Percentiles rank a stretch among this genome's conserved stretches.
phyloP scores from a whole-genome alignment of 1,139 yeast genomes.

The Kodamaea fungicola region DNA sequence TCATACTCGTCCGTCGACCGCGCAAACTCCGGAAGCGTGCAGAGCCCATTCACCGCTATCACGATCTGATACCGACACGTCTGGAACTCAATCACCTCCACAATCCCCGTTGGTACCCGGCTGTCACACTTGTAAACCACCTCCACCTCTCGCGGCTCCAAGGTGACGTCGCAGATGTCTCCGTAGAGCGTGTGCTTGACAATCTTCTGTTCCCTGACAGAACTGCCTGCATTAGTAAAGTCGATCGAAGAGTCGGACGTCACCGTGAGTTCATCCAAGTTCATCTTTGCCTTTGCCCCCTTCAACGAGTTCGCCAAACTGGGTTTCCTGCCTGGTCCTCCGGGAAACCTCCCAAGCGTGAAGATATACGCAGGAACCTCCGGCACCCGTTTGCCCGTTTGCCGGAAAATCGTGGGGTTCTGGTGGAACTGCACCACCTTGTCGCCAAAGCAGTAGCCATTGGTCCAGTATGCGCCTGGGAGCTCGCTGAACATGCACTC shows the following conservation, averaged over 20 bases:
- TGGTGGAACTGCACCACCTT: conserved; percentile 59
- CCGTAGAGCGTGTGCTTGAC: conserved; percentile 62
- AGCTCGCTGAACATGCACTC: conserved; percentile 32
- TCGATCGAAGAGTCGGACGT: conserved; percentile 20
- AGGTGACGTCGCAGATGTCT: conserved; percentile 69
- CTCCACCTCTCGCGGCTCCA: conserved; percentile 57
- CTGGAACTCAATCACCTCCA: conserved; percentile 56
- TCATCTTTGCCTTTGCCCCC: conserved; percentile 4
- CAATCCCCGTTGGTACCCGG: conserved; percentile 29
- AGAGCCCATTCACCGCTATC: conserved; percentile 58
- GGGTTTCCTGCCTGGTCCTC: conserved; percentile 12
- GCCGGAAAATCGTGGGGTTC: conserved; percentile 21
- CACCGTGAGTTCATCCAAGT: conserved; percentile 18
- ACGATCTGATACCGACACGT: conserved; percentile 71
- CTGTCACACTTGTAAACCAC: conserved; percentile 68
- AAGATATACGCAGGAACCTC: conserved; percentile 38
- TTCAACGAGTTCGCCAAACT: conserved; percentile 2
- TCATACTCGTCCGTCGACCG: conserved; percentile 35
- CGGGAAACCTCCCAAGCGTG: conserved; percentile 44
- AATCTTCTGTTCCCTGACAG: conserved; percentile 22
- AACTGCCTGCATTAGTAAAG: conserved; percentile 12
- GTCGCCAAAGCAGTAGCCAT: conserved; percentile 53
- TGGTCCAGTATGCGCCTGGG: conserved; percentile 61
- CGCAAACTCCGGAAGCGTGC: conserved; percentile 48
- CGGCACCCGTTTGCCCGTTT: conserved; percentile 29